Evolutionary conservation across 352 stramenopile genomes (phyloP).

Genomic region (Globisporangium irregulare): DNA sequence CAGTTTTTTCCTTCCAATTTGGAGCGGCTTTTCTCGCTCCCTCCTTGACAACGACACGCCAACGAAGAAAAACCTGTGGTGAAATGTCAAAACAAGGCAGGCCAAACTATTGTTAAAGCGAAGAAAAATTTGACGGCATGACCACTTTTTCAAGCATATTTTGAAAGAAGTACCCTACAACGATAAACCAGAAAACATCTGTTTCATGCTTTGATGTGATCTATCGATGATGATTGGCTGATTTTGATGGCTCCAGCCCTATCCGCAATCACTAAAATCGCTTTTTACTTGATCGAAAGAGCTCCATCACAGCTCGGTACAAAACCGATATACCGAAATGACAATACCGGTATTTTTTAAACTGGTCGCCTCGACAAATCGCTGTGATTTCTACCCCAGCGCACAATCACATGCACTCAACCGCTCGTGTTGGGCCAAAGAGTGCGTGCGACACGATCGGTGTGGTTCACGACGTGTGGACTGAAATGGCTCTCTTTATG

Average conservation of each 20-base stretch:
- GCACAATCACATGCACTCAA: background rate
- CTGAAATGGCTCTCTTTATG: background rate
- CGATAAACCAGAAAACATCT: background rate
- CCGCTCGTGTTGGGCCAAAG: background rate
- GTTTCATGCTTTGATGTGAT: background rate
- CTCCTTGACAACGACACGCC: background rate
- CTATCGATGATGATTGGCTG: background rate
- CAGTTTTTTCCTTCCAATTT: background rate
- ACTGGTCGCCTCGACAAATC: background rate
- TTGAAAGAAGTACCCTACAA: too few species aligned
- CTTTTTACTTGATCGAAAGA: background rate
- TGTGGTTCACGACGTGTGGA: background rate
- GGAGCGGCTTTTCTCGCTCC: background rate
- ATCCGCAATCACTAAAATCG: background rate
- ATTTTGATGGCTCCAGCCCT: background rate
- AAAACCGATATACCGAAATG: too few species aligned
- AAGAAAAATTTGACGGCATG: too few species aligned
- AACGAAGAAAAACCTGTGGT: background rate
- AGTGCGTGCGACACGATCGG: background rate
- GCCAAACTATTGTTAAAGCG: too few species aligned
- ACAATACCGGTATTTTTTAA: too few species aligned
- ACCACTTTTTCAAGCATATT: too few species aligned
- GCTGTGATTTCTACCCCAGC: background rate
- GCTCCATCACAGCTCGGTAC: too few species aligned
- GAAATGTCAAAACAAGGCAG: background rate